These are phyloP conservation scores for Graphium sp. DNA, from an alignment of 2,329 filamentous ascomycete species.

Conservation along the genomic window DNA sequence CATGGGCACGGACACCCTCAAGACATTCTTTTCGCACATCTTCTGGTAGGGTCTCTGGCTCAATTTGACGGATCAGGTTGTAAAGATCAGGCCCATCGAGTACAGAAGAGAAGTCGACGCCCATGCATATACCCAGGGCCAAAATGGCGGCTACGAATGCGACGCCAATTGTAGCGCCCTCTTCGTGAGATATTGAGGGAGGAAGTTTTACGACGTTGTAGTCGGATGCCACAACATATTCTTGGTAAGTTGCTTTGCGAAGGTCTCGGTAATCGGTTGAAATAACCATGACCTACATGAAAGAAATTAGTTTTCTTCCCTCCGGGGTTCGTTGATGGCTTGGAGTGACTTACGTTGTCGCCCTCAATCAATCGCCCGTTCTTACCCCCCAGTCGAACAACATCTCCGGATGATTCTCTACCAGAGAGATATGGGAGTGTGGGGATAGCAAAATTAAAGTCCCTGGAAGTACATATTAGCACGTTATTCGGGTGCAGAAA, in stretches of 20 bases:
- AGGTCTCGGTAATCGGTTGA: conserved; percentile 61
- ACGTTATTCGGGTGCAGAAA: neutral
- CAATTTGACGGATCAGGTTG: conserved; percentile 26
- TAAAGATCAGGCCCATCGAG: conserved; percentile 42
- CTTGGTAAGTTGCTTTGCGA: conserved; percentile 55
- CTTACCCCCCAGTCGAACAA: conserved; percentile 24
- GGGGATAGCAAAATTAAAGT: conserved; percentile 55
- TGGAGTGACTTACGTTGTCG: conserved; percentile 24
- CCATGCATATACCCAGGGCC: conserved; percentile 52
- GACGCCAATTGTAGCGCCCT: conserved; percentile 49
- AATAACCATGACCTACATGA: conserved; percentile 37
- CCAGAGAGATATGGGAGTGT: conserved; percentile 52
- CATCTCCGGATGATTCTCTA: conserved; percentile 49
- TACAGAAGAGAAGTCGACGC: conserved; percentile 41
- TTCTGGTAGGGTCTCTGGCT: conserved; percentile 29
- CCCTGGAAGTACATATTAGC: conserved; percentile 20
- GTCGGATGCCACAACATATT: conserved; percentile 47
- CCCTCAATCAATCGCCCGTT: conserved; percentile 28
- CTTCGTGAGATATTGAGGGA: conserved; percentile 27
- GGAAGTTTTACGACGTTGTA: conserved; percentile 51
- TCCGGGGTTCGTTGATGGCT: neutral
- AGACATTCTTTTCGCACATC: conserved; percentile 50
- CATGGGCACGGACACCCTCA: conserved; percentile 27
- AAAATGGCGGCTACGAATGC: conserved; percentile 55
- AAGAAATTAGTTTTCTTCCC: neutral